Conservation (phyloP, 2,329 filamentous ascomycete species). For the Epichloe sylvatica region DNA sequence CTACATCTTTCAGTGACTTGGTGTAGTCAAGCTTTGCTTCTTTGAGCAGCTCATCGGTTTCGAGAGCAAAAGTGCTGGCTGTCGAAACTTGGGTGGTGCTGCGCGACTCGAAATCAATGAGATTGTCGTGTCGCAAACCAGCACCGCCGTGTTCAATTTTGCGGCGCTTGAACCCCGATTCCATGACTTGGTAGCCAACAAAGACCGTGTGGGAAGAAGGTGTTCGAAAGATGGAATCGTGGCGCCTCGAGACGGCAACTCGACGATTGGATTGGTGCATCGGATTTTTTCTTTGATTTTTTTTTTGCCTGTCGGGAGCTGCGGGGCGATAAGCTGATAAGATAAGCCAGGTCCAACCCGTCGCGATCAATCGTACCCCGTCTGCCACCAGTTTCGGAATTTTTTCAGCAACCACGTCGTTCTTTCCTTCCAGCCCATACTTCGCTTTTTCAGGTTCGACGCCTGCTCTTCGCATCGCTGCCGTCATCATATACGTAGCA, state of each 20-base stretch:
- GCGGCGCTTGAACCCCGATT: slow-evolving; percentile 33
- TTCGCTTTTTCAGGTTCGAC: too few relatives aligned
- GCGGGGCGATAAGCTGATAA: slow-evolving; percentile 12
- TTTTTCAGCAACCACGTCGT: too few relatives aligned
- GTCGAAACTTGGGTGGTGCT: slow-evolving; percentile 28
- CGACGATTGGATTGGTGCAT: background rate
- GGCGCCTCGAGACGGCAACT: background rate
- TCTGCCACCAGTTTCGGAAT: too few relatives aligned
- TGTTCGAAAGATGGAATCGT: background rate
- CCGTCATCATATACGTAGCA: too few relatives aligned
- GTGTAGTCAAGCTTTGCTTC: slow-evolving; percentile 40
- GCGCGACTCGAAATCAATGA: slow-evolving; percentile 28
- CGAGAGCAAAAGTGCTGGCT: slow-evolving; percentile 42
- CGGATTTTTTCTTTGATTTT: background rate
- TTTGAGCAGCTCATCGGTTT: slow-evolving; percentile 45
- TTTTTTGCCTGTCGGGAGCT: slow-evolving; percentile 5
- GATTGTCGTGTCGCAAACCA: slow-evolving; percentile 20
- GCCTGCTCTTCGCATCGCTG: too few relatives aligned
- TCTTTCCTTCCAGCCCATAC: too few relatives aligned
- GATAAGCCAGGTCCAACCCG: slow-evolving; percentile 9
- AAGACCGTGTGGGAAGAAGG: background rate
- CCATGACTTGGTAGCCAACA: slow-evolving; percentile 22
- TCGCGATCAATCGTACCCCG: too few relatives aligned
- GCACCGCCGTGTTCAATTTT: slow-evolving; percentile 30
- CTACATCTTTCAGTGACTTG: slow-evolving; percentile 32